A percentile compares a stretch with the other conserved stretches of the same genome.
Evolutionary conservation across 1,284 basidiomycete species (phyloP).

Genomic region (Apiotrichum gamsii): DNA sequence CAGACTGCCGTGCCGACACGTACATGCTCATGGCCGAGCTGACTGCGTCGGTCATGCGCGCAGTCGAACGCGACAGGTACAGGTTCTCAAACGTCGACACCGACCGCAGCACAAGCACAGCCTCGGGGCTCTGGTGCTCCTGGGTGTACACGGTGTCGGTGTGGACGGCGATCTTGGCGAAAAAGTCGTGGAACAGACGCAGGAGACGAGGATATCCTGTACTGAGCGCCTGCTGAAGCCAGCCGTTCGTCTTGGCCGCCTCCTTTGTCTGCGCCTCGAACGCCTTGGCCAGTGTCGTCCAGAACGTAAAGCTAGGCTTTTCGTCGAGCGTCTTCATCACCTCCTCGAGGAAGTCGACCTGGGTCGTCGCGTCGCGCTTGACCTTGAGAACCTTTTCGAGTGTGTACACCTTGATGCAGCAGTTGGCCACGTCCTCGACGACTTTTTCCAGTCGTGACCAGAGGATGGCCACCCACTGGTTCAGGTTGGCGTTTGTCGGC

Average conservation of each 20-base stretch:
- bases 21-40: conserved; percentile 58
- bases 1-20: conserved; percentile 57
- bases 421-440: conserved; percentile 80
- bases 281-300: conserved; percentile 72
- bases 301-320: conserved; percentile 83
- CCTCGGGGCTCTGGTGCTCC: conserved; percentile 82
- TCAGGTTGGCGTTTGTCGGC: conserved; percentile 71
- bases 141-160: conserved; percentile 85
- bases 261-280: conserved; percentile 75
- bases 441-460: conserved; percentile 77
- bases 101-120: conserved; percentile 74
- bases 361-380: conserved; percentile 73
- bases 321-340: conserved; percentile 86
- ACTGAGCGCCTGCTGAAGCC: conserved; percentile 75
- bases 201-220: conserved; percentile 77
- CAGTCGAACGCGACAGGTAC: conserved; percentile 76
- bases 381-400: conserved; percentile 86
- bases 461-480: conserved; percentile 71
- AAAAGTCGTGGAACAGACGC: conserved; percentile 90
- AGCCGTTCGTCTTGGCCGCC: conserved; percentile 59
- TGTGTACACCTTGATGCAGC: conserved; percentile 90
- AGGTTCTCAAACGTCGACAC: conserved; percentile 72
- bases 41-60: conserved; percentile 70
- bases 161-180: conserved; percentile 85
- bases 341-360: conserved; percentile 78